phyloP scores from a whole-genome alignment of 345 rosid genomes.

The Corymbia maculata region DNA sequence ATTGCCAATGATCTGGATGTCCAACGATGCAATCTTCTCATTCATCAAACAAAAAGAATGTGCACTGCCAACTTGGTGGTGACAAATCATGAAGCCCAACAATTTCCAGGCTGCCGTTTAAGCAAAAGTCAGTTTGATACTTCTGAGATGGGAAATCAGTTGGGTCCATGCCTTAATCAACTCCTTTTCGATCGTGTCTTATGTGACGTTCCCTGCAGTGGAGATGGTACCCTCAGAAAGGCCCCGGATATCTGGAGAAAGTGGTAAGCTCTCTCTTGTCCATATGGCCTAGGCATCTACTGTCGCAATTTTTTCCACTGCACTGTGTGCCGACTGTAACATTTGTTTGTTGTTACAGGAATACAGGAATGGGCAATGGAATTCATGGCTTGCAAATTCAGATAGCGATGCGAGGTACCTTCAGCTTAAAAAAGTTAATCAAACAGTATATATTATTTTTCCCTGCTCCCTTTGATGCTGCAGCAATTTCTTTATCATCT shows the following conservation, averaged over 20 bases:
- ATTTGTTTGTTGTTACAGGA: slow-evolving; percentile 34
- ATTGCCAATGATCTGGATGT: slow-evolving; percentile 95
- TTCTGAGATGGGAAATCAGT: slow-evolving; percentile 18
- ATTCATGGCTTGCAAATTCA: slow-evolving; percentile 82
- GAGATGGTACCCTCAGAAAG: slow-evolving; percentile 95
- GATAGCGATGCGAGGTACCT: slow-evolving; percentile 82
- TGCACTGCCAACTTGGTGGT: slow-evolving; percentile 95
- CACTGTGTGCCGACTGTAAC: not conserved
- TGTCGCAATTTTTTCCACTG: not conserved
- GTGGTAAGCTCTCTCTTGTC: slow-evolving; percentile 32
- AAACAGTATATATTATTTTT: not conserved
- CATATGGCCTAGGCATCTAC: not conserved
- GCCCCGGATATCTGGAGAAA: slow-evolving; percentile 98
- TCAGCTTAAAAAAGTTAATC: not conserved
- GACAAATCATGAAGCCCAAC: slow-evolving; percentile 94
- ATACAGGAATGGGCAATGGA: slow-evolving; percentile 80
- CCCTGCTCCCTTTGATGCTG: not conserved
- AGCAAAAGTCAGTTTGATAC: slow-evolving; percentile 19
- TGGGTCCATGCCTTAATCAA: slow-evolving; percentile 27
- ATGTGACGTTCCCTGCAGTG: slow-evolving; percentile 98
- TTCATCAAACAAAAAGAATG: slow-evolving; percentile 96
- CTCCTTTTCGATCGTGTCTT: slow-evolving; percentile 86
- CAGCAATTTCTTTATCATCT: not conserved
- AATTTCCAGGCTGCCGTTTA: slow-evolving; percentile 74
- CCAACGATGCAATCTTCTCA: slow-evolving; percentile 95